A percentile compares a stretch with the other conserved stretches of the same genome.
Conservation (phyloP, 176 grass and related monocot genomes). For the Bothriochloa decipiens region DNA sequence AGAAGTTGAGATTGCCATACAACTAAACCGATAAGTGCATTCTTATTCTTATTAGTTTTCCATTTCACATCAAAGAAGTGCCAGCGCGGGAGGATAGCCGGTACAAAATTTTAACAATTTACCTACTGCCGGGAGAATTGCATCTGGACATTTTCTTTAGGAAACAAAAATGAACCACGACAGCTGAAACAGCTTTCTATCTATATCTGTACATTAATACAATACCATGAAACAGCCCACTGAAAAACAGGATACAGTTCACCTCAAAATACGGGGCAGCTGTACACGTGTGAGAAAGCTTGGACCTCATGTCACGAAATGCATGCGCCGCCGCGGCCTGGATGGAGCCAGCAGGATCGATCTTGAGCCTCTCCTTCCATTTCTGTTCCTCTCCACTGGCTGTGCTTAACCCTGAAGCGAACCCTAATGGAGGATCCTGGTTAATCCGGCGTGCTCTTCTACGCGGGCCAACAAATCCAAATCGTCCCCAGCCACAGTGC, state of each 20-base stretch:
- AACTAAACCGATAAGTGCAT: too few species aligned
- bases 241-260: neutral
- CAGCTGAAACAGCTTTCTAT: neutral
- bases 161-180: neutral
- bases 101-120: neutral
- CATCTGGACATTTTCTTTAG: neutral
- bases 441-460: neutral
- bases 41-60: too few species aligned
- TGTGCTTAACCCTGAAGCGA: slow-evolving; percentile 30
- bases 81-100: too few species aligned
- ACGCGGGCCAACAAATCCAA: slow-evolving; percentile 37
- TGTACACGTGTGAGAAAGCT: neutral
- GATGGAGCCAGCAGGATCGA: neutral
- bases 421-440: slow-evolving; percentile 36
- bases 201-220: neutral
- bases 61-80: too few species aligned
- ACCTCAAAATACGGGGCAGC: neutral
- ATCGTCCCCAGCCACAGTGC: slow-evolving; percentile 8
- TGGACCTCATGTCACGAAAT: slow-evolving; percentile 1
- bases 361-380: neutral
- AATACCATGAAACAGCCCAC: neutral
- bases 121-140: neutral
- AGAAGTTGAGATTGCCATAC: too few species aligned
- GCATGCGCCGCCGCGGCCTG: neutral
- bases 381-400: neutral